A percentile compares a stretch with the other conserved stretches of the same genome.
phyloP scores from a whole-genome alignment of 2,329 filamentous ascomycete species.

The Calonectria multiphialidica region DNA sequence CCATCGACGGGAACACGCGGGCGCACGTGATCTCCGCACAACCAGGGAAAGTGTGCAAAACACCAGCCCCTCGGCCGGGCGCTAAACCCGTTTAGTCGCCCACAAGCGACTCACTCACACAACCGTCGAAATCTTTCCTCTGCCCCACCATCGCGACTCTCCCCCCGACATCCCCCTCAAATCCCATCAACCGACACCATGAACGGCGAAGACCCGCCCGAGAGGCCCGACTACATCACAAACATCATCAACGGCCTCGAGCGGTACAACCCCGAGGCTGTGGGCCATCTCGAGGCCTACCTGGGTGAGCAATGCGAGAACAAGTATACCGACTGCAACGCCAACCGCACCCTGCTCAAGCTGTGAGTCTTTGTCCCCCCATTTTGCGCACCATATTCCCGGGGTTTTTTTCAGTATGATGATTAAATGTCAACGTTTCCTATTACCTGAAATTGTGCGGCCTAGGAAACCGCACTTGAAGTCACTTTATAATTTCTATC shows the following conservation, averaged over 20 bases:
- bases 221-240: conserved; percentile 92
- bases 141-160: conserved; percentile 57
- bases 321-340: conserved; percentile 94
- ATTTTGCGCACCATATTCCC: conserved; percentile 17
- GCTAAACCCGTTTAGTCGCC: conserved; percentile 51
- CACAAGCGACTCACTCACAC: conserved; percentile 56
- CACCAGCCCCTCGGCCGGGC: conserved; percentile 39
- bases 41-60: conserved; percentile 31
- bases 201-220: conserved; percentile 87
- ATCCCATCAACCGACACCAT: conserved; percentile 57
- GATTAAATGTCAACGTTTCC: conserved; percentile 85
- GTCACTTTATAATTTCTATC: conserved; percentile 76
- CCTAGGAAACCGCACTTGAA: conserved; percentile 72
- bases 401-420: conserved; percentile 71
- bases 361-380: conserved; percentile 75
- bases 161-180: conserved; percentile 47
- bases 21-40: conserved; percentile 47
- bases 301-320: conserved; percentile 94
- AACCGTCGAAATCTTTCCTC: conserved; percentile 57
- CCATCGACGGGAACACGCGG: conserved; percentile 49
- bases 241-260: conserved; percentile 96
- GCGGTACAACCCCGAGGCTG: conserved; percentile 98
- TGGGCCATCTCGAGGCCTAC: conserved; percentile 93
- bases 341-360: conserved; percentile 95
- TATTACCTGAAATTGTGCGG: conserved; percentile 88